Percentiles rank a stretch among this genome's conserved stretches.
These are phyloP conservation scores for Kwoniella sp. DNA, from an alignment of 768 basidiomycete species.

Conservation along the genomic window DNA sequence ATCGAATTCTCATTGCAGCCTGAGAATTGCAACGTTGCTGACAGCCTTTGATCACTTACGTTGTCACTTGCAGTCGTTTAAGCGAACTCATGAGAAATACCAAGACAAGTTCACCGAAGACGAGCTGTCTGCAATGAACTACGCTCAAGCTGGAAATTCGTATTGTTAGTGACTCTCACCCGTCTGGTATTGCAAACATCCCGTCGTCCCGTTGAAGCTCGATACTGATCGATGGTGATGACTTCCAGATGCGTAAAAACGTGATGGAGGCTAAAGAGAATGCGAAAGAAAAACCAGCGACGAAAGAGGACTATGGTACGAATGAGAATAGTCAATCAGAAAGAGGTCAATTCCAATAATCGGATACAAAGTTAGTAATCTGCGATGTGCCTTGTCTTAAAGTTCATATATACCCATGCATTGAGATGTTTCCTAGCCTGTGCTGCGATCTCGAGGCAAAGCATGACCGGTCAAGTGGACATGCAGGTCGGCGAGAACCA, in stretches of 20 bases:
- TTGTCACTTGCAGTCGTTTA: constrained; percentile 25
- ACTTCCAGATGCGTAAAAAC: constrained; percentile 6
- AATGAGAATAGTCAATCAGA: too few species aligned
- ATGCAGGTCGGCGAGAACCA: too few species aligned
- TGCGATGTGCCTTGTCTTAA: background rate
- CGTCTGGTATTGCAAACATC: too few species aligned
- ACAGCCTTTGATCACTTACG: background rate
- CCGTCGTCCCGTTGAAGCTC: background rate
- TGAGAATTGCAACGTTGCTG: constrained; percentile 11
- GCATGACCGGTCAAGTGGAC: too few species aligned
- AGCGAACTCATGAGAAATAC: constrained; percentile 72
- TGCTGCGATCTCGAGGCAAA: too few species aligned
- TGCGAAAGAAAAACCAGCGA: too few species aligned
- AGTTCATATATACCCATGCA: constrained; percentile 1
- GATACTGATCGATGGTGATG: background rate
- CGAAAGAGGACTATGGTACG: too few species aligned
- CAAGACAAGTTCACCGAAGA: constrained; percentile 85
- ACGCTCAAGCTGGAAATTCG: constrained; percentile 83
- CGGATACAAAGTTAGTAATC: too few species aligned
- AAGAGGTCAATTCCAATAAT: too few species aligned
- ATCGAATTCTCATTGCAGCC: background rate
- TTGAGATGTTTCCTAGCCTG: background rate
- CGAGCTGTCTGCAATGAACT: constrained; percentile 80
- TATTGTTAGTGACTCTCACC: constrained; percentile 54
- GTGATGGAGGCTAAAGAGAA: background rate